Percentiles rank a stretch among this genome's conserved stretches.
phyloP scores from a whole-genome alignment of 768 basidiomycete genomes.

The Mycena maculata region DNA sequence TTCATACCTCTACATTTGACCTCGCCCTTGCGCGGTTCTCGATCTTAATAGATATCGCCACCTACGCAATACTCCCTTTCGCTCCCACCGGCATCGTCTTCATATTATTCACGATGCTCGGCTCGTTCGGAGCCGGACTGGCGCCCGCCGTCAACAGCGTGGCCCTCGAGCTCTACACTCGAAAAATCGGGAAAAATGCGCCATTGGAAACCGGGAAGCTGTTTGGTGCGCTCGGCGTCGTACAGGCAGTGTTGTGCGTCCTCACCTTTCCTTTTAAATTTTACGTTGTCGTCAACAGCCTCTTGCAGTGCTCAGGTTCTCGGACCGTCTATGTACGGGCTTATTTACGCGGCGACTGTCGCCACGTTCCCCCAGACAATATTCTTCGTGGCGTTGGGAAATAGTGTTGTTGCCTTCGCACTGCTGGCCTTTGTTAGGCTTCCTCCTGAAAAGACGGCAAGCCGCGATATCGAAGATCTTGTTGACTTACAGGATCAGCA shows the following conservation, averaged over 20 bases:
- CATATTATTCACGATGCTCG: slow-evolving; percentile 59
- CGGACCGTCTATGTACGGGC: slow-evolving; percentile 78
- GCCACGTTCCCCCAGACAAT: slow-evolving; percentile 75
- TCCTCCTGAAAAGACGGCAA: slow-evolving; percentile 18
- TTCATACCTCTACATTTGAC: slow-evolving; percentile 69
- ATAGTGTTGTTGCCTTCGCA: slow-evolving; percentile 54
- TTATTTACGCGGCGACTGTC: slow-evolving; percentile 79
- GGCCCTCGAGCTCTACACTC: slow-evolving; percentile 72
- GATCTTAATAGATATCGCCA: slow-evolving; percentile 63
- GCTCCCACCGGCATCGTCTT: slow-evolving; percentile 50
- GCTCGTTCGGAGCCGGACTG: slow-evolving; percentile 72
- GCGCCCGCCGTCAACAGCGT: slow-evolving; percentile 77
- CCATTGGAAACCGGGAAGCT: slow-evolving; percentile 46
- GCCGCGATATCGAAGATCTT: not conserved
- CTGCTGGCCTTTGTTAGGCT: slow-evolving; percentile 62
- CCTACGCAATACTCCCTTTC: slow-evolving; percentile 61
- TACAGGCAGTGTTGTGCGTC: slow-evolving; percentile 55
- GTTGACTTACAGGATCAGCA: not conserved
- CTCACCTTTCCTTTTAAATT: not conserved
- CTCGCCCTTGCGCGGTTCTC: slow-evolving; percentile 75
- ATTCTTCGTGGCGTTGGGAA: slow-evolving; percentile 65
- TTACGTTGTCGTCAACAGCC: not conserved
- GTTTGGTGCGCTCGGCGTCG: slow-evolving; percentile 84
- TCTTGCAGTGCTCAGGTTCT: slow-evolving; percentile 58
- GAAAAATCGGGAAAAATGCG: slow-evolving; percentile 44